Base-by-base conservation (phyloP, 139 green algal species). In the Nannochloris sp. region DNA sequence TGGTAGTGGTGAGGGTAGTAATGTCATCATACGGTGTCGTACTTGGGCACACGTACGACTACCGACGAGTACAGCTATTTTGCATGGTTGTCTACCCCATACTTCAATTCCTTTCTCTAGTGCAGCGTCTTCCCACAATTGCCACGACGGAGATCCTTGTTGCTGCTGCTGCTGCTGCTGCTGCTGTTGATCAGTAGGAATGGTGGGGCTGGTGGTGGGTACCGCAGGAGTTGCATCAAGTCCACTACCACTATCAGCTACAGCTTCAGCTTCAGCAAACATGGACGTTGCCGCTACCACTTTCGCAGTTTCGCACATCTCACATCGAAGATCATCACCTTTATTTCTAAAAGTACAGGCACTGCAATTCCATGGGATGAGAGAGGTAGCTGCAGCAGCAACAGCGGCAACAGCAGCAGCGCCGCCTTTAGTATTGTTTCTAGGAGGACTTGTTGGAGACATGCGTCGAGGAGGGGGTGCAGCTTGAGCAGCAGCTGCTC, bases 81-180 rank as follows among this genome's bases (percentile, higher is more conserved):
- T 42, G 72, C 78, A 85, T 12, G 67, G 55, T 30, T 83, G 61
- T 3, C 46, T 35, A 14, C 67, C 68, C 44, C 68, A 84, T 45
- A 81, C 51, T 58, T 60, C 34, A 33, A 71, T 31, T 29, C 72
- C 75, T 12, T 69, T 44, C 23, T 61, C 44, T 65, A 82, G 64
- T 23, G 70, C 27, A 4, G 44, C 38, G 4, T 64, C 57, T 55
- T 81, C 46, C 63, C 60, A 53, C 4, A 65, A 27, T 13, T 30
- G 55, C 68, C 68, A 75, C 6, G 56, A 37, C 4, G 54, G n/a
- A n/a, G n/a, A n/a, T n/a, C n/a, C n/a, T n/a, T n/a, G 12, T 0
- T 29, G 8, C 19, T 13, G 23, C 54, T 1, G 35, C n/a, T 25
- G 35, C 14, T 51, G 7, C 35, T 36, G 2, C 9, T 2, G 15